A percentile compares a stretch with the other conserved stretches of the same genome.
Evolutionary conservation across 2,329 filamentous ascomycete genomes (phyloP).

Genomic region (Diaporthe citrichinensis): DNA sequence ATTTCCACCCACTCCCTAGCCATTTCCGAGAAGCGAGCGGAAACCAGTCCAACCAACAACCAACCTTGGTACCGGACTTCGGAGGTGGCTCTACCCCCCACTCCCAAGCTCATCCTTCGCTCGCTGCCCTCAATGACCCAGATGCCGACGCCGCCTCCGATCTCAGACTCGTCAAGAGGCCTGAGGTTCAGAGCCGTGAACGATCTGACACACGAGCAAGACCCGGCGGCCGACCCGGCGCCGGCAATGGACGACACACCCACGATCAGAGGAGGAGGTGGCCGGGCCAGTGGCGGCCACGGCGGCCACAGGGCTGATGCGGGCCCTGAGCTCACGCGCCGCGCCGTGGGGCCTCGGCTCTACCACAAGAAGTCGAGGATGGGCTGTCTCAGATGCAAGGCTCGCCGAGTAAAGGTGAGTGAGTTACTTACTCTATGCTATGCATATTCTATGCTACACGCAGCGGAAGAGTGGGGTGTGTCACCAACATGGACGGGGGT

Average conservation of each 20-base stretch:
- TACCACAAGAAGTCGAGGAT: slow-evolving; percentile 52
- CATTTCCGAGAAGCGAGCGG: slow-evolving; percentile 10
- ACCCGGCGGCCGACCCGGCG: background rate
- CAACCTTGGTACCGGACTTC: background rate
- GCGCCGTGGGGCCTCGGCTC: slow-evolving; percentile 45
- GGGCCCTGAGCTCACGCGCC: slow-evolving; percentile 22
- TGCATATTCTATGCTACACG: background rate
- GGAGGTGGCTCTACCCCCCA: slow-evolving; percentile 12
- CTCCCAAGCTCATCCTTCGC: slow-evolving; percentile 20
- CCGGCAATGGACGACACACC: slow-evolving; percentile 11
- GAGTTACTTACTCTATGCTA: background rate
- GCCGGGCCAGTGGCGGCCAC: background rate
- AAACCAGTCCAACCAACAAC: background rate
- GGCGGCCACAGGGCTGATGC: background rate
- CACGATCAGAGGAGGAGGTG: slow-evolving; percentile 12
- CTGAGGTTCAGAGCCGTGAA: slow-evolving; percentile 22
- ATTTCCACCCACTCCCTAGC: background rate
- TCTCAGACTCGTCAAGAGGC: slow-evolving; percentile 6
- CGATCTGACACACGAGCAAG: background rate
- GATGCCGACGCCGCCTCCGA: slow-evolving; percentile 11
- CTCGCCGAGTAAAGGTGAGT: slow-evolving; percentile 50
- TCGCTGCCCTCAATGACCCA: slow-evolving; percentile 1
- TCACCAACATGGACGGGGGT: background rate
- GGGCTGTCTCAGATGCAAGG: slow-evolving; percentile 50
- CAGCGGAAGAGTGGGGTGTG: background rate